Evolutionary conservation across 495 filamentous ascomycete genomes (phyloP).

Genomic region (Neurospora cerealis): DNA sequence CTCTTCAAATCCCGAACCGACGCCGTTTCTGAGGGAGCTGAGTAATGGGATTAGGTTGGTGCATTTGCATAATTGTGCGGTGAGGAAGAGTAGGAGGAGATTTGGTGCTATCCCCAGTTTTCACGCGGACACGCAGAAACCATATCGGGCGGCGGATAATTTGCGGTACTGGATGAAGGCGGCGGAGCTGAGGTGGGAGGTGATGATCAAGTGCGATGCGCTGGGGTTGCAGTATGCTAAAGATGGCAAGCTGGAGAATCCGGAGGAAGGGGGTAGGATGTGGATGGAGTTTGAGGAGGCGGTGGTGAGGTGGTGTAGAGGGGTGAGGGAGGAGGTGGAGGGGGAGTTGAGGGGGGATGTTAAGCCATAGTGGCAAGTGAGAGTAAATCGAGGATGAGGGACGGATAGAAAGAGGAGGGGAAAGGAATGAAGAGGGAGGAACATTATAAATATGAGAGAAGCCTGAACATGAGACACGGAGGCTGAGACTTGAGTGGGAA

Average conservation of each 20-base stretch:
- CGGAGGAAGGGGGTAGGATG: background rate
- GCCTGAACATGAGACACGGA: background rate
- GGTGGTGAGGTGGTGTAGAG: conserved; percentile 65
- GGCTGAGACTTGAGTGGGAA: background rate
- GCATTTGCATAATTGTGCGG: conserved; percentile 77
- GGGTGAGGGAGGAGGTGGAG: conserved; percentile 65
- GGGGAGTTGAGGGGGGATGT: conserved; percentile 19
- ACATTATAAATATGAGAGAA: no score
- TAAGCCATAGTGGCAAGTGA: background rate
- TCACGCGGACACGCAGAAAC: conserved; percentile 85
- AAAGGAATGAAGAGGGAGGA: background rate
- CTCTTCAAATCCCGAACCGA: conserved; percentile 36
- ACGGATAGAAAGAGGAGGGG: background rate
- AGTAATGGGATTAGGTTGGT: conserved; percentile 74
- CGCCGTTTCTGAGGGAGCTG: conserved; percentile 62
- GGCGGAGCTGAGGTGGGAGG: conserved; percentile 88
- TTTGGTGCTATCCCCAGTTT: conserved; percentile 88
- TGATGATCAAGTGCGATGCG: conserved; percentile 73
- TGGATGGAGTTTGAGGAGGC: conserved; percentile 77
- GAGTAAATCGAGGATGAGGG: no score
- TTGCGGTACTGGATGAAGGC: conserved; percentile 94
- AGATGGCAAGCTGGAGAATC: conserved; percentile 37
- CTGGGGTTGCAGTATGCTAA: conserved; percentile 70
- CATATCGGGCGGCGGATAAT: conserved; percentile 89
- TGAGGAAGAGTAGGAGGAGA: conserved; percentile 70